Percentiles rank a stretch among this genome's conserved stretches.
Conservation (phyloP, 2,329 filamentous ascomycete species). For the Colletotrichum sp. region DNA sequence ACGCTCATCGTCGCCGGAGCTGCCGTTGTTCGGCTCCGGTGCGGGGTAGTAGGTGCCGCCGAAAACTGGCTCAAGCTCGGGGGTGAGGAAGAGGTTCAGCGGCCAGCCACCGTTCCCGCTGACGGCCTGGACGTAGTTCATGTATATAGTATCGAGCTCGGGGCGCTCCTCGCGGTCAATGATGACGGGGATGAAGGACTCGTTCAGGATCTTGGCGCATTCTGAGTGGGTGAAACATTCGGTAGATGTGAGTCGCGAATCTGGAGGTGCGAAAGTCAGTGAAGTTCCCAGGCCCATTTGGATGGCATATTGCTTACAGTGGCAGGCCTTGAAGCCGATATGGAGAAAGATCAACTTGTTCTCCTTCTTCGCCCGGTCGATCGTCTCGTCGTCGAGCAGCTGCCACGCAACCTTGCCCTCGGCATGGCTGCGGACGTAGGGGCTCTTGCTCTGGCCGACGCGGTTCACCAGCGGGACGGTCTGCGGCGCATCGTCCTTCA, state of each 20-base stretch:
- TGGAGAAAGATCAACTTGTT: slow-evolving; percentile 93
- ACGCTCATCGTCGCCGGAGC: slow-evolving; percentile 57
- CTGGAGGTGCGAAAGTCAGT: slow-evolving; percentile 41
- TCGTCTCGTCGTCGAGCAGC: slow-evolving; percentile 77
- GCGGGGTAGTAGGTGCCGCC: slow-evolving; percentile 96
- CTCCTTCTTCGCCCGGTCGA: slow-evolving; percentile 77
- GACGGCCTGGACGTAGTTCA: slow-evolving; percentile 97
- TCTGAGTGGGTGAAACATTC: slow-evolving; percentile 88
- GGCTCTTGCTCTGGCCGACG: slow-evolving; percentile 46
- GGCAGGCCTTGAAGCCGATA: slow-evolving; percentile 93
- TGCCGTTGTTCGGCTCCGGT: slow-evolving; percentile 63
- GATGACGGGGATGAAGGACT: slow-evolving; percentile 87
- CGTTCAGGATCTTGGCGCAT: slow-evolving; percentile 83
- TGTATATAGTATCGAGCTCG: slow-evolving; percentile 94
- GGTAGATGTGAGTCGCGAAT: slow-evolving; percentile 88
- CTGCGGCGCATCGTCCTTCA: slow-evolving; percentile 16
- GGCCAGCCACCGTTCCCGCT: slow-evolving; percentile 93
- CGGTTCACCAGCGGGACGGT: slow-evolving; percentile 37
- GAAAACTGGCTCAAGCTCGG: slow-evolving; percentile 91
- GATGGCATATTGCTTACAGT: slow-evolving; percentile 67
- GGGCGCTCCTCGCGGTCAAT: slow-evolving; percentile 93
- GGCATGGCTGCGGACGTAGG: slow-evolving; percentile 73
- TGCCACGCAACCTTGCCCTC: slow-evolving; percentile 92
- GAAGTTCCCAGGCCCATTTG: neutral
- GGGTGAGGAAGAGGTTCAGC: slow-evolving; percentile 94